A percentile compares a stretch with the other conserved stretches of the same genome.
Evolutionary conservation across 805 yeast genomes (phyloP).

Genomic region (Barnettozyma botsteinii): DNA sequence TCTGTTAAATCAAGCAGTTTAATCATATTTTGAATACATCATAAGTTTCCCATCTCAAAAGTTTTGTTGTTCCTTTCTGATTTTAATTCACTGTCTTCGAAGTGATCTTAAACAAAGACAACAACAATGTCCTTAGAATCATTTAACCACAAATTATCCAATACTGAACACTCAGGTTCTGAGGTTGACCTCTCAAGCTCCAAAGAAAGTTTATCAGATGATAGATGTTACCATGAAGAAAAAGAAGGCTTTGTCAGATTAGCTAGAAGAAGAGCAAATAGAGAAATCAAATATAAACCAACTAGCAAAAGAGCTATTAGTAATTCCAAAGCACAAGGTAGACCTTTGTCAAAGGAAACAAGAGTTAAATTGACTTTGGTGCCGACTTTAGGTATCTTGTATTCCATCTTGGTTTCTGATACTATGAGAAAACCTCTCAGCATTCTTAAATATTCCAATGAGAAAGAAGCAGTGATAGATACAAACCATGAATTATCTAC

Average conservation of each 20-base stretch:
- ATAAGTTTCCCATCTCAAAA: too few species aligned
- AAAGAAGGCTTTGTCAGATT: constrained; percentile 17
- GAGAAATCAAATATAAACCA: constrained; percentile 16
- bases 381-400: constrained; percentile 38
- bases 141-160: not conserved
- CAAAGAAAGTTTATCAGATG: not conserved
- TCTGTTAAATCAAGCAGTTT: too few species aligned
- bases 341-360: constrained; percentile 47
- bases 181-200: not conserved
- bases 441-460: constrained; percentile 20
- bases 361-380: constrained; percentile 43
- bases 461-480: constrained; percentile 5
- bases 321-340: constrained; percentile 27
- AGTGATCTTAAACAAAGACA: too few species aligned
- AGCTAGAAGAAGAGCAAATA: constrained; percentile 23
- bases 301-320: constrained; percentile 8
- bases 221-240: constrained; percentile 8
- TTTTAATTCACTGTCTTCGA: too few species aligned
- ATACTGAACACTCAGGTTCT: not conserved
- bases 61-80: too few species aligned
- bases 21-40: too few species aligned
- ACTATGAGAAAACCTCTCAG: constrained; percentile 20
- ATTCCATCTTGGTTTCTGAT: constrained; percentile 36
- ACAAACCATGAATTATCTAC: constrained; percentile 22
- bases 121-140: not conserved